A percentile compares a stretch with the other conserved stretches of the same genome.
phyloP scores from a whole-genome alignment of 106 monocot species.

The Platanthera zijinensis region DNA sequence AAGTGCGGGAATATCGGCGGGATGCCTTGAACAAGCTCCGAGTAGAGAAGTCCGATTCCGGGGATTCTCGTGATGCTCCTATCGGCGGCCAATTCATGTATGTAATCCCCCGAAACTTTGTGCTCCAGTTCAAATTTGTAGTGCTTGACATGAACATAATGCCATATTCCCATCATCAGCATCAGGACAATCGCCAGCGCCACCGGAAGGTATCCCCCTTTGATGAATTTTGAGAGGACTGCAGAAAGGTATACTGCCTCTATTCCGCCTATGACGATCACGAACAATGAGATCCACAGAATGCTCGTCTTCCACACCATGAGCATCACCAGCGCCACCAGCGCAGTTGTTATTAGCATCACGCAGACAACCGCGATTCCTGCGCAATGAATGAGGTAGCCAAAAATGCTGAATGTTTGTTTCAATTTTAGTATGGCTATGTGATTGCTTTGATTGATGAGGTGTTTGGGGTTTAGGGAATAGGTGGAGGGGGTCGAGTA shows the following conservation, averaged over 20 bases:
- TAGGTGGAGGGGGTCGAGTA: too few relatives aligned
- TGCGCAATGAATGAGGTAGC: slow-evolving; percentile 6
- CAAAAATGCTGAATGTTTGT: not conserved
- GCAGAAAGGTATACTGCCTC: slow-evolving; percentile 29
- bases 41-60: slow-evolving; percentile 53
- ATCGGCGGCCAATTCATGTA: slow-evolving; percentile 29
- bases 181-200: slow-evolving; percentile 21
- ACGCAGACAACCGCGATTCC: slow-evolving; percentile 53
- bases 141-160: slow-evolving; percentile 39
- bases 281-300: slow-evolving; percentile 17
- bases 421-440: not conserved
- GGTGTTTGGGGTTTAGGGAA: too few relatives aligned
- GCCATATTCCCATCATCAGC: slow-evolving; percentile 49
- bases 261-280: slow-evolving; percentile 11
- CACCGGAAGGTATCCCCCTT: slow-evolving; percentile 26
- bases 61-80: slow-evolving; percentile 31
- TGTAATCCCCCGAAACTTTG: slow-evolving; percentile 36
- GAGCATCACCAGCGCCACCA: slow-evolving; percentile 37
- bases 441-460: not conserved
- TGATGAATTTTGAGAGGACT: slow-evolving; percentile 26
- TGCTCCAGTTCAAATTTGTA: slow-evolving; percentile 51
- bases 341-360: slow-evolving; percentile 42
- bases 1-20: slow-evolving; percentile 57
- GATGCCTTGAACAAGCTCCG: slow-evolving; percentile 54
- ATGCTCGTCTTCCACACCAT: slow-evolving; percentile 38